Percentiles rank a stretch among this genome's conserved stretches.
Evolutionary conservation across 148 eudicot species (phyloP).

Genomic region (Bassia scoparia): DNA sequence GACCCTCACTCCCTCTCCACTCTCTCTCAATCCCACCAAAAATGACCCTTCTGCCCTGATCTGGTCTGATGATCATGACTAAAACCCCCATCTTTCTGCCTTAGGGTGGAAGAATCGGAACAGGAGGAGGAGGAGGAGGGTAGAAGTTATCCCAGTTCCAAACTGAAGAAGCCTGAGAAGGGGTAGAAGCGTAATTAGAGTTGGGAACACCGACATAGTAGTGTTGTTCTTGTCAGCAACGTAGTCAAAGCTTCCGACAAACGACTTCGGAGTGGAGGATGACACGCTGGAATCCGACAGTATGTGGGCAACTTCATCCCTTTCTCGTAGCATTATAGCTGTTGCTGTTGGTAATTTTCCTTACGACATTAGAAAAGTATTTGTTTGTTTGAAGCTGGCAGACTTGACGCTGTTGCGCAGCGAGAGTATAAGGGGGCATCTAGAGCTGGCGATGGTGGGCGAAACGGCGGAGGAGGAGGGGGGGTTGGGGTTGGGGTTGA

Average conservation of each 20-base stretch:
- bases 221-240: slow-evolving; percentile 2
- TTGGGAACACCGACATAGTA: slow-evolving; percentile 43
- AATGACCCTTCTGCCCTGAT: slow-evolving; percentile 23
- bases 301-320: slow-evolving; percentile 47
- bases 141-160: slow-evolving; percentile 98
- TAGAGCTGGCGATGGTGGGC: slow-evolving; percentile 33
- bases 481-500: slow-evolving; percentile 28
- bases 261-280: slow-evolving; percentile 34
- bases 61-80: background rate
- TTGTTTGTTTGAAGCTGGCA: too few relatives aligned
- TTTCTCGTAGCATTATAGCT: background rate
- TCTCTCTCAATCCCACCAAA: slow-evolving; percentile 29
- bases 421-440: slow-evolving; percentile 46
- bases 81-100: too few relatives aligned
- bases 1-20: slow-evolving; percentile 85
- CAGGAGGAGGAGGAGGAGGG: slow-evolving; percentile 92
- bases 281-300: slow-evolving; percentile 63
- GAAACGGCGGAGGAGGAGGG: slow-evolving; percentile 30
- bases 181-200: slow-evolving; percentile 39
- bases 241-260: slow-evolving; percentile 26
- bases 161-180: slow-evolving; percentile 75
- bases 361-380: too few relatives aligned
- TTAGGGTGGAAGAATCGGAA: slow-evolving; percentile 55
- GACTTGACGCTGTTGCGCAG: slow-evolving; percentile 20
- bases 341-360: too few relatives aligned